These are phyloP conservation scores for Plasmodium billcollinsi DNA, from an alignment of 169 alveolate species.

Conservation along the genomic window DNA sequence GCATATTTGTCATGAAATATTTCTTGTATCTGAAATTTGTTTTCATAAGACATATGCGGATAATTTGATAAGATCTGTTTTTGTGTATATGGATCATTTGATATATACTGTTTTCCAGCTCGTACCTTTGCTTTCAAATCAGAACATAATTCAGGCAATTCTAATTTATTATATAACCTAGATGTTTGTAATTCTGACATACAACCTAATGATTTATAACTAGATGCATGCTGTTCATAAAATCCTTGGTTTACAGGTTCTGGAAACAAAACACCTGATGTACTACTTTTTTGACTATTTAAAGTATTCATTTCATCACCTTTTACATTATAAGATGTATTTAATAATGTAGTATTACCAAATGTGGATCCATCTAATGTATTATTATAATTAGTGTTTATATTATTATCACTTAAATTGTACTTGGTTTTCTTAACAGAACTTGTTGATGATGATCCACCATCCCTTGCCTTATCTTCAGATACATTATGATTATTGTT, in stretches of 20 bases:
- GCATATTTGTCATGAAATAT: conserved; percentile 79
- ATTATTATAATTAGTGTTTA: neutral
- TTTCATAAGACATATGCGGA: conserved; percentile 85
- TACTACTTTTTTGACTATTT: neutral
- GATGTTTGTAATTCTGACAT: conserved; percentile 78
- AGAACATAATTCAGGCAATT: conserved; percentile 81
- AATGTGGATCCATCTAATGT: too few relatives aligned
- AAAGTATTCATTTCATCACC: neutral
- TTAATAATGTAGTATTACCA: too few relatives aligned
- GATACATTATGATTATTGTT: neutral
- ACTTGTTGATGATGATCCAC: neutral
- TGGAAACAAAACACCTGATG: neutral
- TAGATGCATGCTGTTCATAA: conserved; percentile 26
- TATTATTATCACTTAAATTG: neutral
- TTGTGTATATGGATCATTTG: conserved; percentile 90
- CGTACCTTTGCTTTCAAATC: conserved; percentile 78
- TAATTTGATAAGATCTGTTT: conserved; percentile 90
- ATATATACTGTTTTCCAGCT: conserved; percentile 83
- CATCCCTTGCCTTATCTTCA: neutral
- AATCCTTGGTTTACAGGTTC: neutral
- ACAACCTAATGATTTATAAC: conserved; percentile 64
- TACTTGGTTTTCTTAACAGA: neutral
- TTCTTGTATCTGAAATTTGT: conserved; percentile 82
- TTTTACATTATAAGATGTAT: neutral
- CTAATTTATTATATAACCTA: conserved; percentile 77